Percentiles rank a stretch among this genome's conserved stretches.
Evolutionary conservation across 2,329 filamentous ascomycete species (phyloP).

Genomic region (Penicillium sp.): DNA sequence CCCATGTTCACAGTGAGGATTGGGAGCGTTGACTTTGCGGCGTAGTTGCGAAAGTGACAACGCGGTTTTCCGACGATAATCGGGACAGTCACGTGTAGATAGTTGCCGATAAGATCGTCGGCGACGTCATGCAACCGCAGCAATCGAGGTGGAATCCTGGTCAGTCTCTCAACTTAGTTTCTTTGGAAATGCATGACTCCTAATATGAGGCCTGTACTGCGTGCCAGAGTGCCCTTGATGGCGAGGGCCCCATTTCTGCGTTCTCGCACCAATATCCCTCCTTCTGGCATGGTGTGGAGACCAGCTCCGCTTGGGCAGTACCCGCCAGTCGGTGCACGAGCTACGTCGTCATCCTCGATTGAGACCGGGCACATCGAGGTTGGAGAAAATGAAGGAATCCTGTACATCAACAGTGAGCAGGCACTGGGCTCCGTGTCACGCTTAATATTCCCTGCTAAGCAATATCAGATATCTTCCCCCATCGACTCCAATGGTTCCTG

Average conservation of each 20-base stretch:
- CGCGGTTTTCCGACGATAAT: constrained; percentile 11
- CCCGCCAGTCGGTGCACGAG: constrained; percentile 16
- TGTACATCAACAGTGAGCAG: constrained; percentile 96
- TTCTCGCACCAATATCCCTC: constrained; percentile 5
- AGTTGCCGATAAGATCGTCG: constrained; percentile 6
- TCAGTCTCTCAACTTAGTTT: background rate
- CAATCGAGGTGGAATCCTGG: background rate
- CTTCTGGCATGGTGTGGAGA: constrained; percentile 12
- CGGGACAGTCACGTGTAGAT: constrained; percentile 10
- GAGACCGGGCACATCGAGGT: constrained; percentile 80
- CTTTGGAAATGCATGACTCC: background rate
- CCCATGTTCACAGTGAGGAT: constrained; percentile 38
- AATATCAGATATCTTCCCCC: constrained; percentile 71
- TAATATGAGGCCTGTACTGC: constrained; percentile 23
- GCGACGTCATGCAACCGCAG: constrained; percentile 13
- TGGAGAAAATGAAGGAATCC: constrained; percentile 70
- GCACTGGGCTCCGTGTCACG: too few relatives aligned
- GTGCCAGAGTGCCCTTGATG: constrained; percentile 12
- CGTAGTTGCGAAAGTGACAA: too few relatives aligned
- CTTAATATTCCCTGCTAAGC: constrained; percentile 9
- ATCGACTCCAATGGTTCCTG: constrained; percentile 66
- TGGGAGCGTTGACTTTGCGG: constrained; percentile 3
- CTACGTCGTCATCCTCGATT: constrained; percentile 58
- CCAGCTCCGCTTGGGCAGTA: constrained; percentile 9
- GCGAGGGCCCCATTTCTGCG: constrained; percentile 2